Percentiles rank a stretch among this genome's conserved stretches.
Evolutionary conservation across 495 filamentous ascomycete genomes (phyloP).

Genomic region (Astrocystis sublimbata): DNA sequence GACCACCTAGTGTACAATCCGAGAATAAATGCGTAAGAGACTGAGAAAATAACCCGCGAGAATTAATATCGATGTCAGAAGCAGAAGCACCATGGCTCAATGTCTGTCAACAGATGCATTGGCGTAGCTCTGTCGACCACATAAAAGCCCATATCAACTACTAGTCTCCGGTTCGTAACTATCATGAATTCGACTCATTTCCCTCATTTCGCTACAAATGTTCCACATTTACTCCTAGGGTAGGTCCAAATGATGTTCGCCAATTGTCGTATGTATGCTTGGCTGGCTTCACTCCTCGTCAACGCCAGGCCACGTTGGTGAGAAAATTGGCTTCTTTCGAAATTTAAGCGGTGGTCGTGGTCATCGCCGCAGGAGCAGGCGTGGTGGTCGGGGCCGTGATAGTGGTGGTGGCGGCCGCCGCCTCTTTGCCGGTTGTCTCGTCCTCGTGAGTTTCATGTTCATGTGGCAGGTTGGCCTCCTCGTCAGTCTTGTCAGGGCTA

Average conservation of each 20-base stretch:
- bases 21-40: conserved; percentile 33
- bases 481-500: conserved; percentile 97
- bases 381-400: too few relatives aligned
- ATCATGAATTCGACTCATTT: conserved; percentile 28
- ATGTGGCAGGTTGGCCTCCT: conserved; percentile 58
- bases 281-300: conserved; percentile 22
- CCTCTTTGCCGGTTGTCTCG: too few relatives aligned
- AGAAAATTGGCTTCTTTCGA: conserved; percentile 12
- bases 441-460: conserved; percentile 52
- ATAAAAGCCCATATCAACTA: conserved; percentile 25
- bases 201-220: conserved; percentile 22
- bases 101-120: conserved; percentile 24
- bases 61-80: conserved; percentile 27
- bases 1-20: conserved; percentile 38
- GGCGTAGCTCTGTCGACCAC: conserved; percentile 22
- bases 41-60: conserved; percentile 27
- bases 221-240: conserved; percentile 20
- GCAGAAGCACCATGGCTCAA: conserved; percentile 21
- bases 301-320: conserved; percentile 21
- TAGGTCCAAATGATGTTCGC: conserved; percentile 26
- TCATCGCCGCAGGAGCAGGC: too few relatives aligned
- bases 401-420: conserved; percentile 31
- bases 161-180: conserved; percentile 29
- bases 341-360: conserved; percentile 31
- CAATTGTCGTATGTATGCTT: conserved; percentile 23